phyloP scores from a whole-genome alignment of 768 basidiomycete genomes.

The Pleurotus eryngii region DNA sequence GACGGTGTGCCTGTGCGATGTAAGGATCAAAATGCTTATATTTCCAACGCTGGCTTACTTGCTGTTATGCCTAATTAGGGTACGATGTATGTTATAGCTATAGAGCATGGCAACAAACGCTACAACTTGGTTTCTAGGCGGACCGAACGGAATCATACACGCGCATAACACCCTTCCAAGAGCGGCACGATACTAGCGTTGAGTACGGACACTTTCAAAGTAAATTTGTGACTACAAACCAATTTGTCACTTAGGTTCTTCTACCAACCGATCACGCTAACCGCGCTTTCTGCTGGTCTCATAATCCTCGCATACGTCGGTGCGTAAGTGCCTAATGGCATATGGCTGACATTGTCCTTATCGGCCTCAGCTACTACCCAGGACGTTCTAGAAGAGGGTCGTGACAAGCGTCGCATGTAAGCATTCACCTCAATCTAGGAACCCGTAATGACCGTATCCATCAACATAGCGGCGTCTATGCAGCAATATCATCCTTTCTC shows the following conservation, averaged over 20 bases:
- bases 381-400: slow-evolving; percentile 80
- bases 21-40: slow-evolving; percentile 38
- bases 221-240: slow-evolving; percentile 3
- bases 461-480: slow-evolving; percentile 65
- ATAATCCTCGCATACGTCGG: slow-evolving; percentile 67
- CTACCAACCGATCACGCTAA: slow-evolving; percentile 80
- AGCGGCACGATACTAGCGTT: slow-evolving; percentile 76
- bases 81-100: slow-evolving; percentile 68
- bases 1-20: slow-evolving; percentile 77
- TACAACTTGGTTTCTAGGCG: slow-evolving; percentile 44
- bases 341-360: not conserved
- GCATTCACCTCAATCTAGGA: slow-evolving; percentile 23
- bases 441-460: slow-evolving; percentile 2
- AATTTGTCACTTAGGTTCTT: slow-evolving; percentile 56
- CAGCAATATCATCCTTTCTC: slow-evolving; percentile 70
- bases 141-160: slow-evolving; percentile 84
- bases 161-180: slow-evolving; percentile 79
- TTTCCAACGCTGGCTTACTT: slow-evolving; percentile 10
- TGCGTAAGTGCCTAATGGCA: not conserved
- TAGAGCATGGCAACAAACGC: not conserved
- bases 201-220: slow-evolving; percentile 46
- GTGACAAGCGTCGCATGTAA: slow-evolving; percentile 78
- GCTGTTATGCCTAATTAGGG: slow-evolving; percentile 43
- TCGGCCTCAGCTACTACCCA: slow-evolving; percentile 59
- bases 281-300: slow-evolving; percentile 65